Conservation (phyloP, 2,329 filamentous ascomycete species). For the Diplocarpon rosae region DNA sequence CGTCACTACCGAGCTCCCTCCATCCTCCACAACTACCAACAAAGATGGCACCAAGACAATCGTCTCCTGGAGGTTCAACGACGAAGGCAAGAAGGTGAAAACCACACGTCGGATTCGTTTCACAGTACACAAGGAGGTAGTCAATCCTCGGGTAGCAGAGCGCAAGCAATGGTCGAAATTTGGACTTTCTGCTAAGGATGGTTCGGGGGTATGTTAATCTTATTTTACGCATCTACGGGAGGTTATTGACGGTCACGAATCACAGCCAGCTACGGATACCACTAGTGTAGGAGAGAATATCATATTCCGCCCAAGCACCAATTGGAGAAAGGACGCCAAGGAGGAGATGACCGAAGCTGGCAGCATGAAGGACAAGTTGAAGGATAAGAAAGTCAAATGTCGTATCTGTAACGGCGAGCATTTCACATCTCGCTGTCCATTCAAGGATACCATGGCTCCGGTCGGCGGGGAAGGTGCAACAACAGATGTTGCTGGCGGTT, state of each 20-base stretch:
- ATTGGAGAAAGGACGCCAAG: conserved; percentile 86
- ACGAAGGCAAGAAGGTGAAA: conserved; percentile 92
- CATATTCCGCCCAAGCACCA: conserved; percentile 82
- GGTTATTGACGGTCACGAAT: conserved; percentile 1
- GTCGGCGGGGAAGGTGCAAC: conserved; percentile 49
- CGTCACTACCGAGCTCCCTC: conserved; percentile 55
- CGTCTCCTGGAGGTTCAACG: conserved; percentile 81
- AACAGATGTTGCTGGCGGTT: conserved; percentile 40
- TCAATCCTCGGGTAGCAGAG: conserved; percentile 94
- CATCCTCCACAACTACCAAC: conserved; percentile 83
- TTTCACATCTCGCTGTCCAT: conserved; percentile 97
- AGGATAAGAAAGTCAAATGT: conserved; percentile 99
- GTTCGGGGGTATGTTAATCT: conserved; percentile 28
- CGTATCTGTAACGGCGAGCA: conserved; percentile 98
- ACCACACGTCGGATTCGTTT: conserved; percentile 91
- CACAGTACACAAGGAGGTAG: conserved; percentile 80
- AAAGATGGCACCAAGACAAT: conserved; percentile 98
- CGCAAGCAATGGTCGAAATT: conserved; percentile 92
- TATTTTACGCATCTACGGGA: not conserved
- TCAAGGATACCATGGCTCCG: conserved; percentile 98
- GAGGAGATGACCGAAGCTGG: conserved; percentile 69
- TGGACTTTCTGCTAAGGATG: conserved; percentile 77
- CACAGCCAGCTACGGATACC: conserved; percentile 6
- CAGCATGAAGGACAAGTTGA: conserved; percentile 70
- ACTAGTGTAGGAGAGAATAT: conserved; percentile 81